Base-by-base conservation (phyloP, 495 filamentous ascomycete species). In the Trichoderma reesei region DNA sequence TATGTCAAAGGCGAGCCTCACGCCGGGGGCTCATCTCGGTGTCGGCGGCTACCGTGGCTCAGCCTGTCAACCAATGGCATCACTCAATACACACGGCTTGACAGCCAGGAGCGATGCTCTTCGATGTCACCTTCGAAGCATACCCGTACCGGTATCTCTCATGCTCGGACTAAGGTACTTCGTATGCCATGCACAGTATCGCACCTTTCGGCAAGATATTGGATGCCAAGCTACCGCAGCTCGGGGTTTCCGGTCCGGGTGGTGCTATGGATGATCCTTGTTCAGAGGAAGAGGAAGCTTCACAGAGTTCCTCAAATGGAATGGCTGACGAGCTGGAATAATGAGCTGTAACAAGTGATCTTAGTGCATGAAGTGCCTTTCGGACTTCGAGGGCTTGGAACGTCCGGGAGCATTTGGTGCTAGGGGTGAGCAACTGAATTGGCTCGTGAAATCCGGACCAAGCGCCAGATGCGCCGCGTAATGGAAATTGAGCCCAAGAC, bases 261-360 rank as follows among this genome's bases (percentile, higher is more conserved):
- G 31, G 51, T 33, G 51, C 51, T 33, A 46, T n/a, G 16, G 42
- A n/a, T 46, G 42, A 46, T 46, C 42, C 42, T 14, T 46, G 42
- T 46, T 46, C n/a, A n/a, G n/a, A n/a, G n/a, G n/a, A 14, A 10
- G 3, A 14, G 4, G 42, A 46, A 46, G 42, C 5, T 34, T 56
- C 51, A 7, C 16, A 36, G 14, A 3, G 6, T n/a, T 11, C 7
- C 11, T 10, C 5, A 11, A 7, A 11, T 34, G 3, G 10, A 20
- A 34, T 34, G 51, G 20, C 51, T 33, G 51, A 56, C 31, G 34
- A 56, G 14, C 11, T n/a, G 26, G 11, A 56, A 56, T 34, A 56
- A 56, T 56, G 51, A 56, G 51, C 51, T 34, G 51, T 56, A 56
- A 48, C 20, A 26, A n/a, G n/a, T n/a, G n/a, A n/a, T n/a, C n/a